Evolutionary conservation across 192 early-diverging fungal genomes (phyloP).

Genomic region (Pilaira anomala): DNA sequence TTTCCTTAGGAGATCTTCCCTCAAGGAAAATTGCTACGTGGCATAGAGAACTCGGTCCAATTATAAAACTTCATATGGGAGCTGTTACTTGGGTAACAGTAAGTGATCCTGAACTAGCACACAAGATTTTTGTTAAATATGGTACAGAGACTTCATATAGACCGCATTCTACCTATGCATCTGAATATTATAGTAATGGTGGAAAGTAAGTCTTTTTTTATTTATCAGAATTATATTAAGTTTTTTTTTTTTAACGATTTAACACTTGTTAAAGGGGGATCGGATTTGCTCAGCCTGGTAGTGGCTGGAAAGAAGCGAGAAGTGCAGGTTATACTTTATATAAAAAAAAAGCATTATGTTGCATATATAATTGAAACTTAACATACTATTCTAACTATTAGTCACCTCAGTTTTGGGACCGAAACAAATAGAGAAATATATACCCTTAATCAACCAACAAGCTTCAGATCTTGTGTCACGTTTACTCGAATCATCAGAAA

Average conservation of each 20-base stretch:
- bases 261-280: slow-evolving; percentile 5
- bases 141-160: slow-evolving; percentile 3
- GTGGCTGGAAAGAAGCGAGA: slow-evolving; percentile 1
- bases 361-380: not conserved
- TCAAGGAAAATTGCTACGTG: slow-evolving; percentile 1
- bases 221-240: not conserved
- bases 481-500: slow-evolving; percentile 1
- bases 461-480: not conserved
- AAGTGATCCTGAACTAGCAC: slow-evolving; percentile 2
- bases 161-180: not conserved
- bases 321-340: not conserved
- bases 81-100: slow-evolving; percentile 1
- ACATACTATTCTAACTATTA: not conserved
- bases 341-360: not conserved
- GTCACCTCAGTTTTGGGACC: not conserved
- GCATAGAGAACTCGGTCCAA: slow-evolving; percentile 7
- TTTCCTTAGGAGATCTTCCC: slow-evolving; percentile 5
- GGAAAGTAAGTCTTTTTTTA: not conserved
- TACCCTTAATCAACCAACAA: not conserved
- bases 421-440: not conserved
- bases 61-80: slow-evolving; percentile 13
- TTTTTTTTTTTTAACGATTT: not conserved
- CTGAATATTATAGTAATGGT: not conserved
- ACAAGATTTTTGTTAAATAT: not conserved
- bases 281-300: slow-evolving; percentile 10